Conservation (phyloP, 306 rosid genomes). For the Prunus campanulata region DNA sequence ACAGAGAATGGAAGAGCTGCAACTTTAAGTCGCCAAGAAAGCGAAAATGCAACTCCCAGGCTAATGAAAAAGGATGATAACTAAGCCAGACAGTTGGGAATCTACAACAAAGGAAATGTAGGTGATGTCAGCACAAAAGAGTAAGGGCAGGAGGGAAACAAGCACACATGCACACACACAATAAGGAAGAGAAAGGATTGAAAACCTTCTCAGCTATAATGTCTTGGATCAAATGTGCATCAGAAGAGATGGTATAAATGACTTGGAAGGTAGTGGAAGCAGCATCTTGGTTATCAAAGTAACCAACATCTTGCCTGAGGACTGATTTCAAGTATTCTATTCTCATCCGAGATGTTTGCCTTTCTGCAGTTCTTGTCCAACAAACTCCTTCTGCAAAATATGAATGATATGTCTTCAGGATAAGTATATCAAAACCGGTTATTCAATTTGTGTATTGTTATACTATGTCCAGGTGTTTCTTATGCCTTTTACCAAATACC, state of each 20-base stretch:
- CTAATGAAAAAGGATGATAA: slow-evolving; percentile 38
- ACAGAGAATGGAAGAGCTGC: slow-evolving; percentile 50
- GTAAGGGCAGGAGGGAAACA: neutral
- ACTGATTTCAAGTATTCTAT: slow-evolving; percentile 49
- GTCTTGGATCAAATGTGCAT: slow-evolving; percentile 52
- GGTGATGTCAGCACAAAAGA: neutral
- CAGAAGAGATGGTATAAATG: slow-evolving; percentile 49
- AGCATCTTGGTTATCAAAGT: slow-evolving; percentile 39
- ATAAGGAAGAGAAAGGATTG: too few relatives aligned
- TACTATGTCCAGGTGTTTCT: too few relatives aligned
- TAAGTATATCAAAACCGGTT: too few relatives aligned
- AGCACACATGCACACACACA: neutral
- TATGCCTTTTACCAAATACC: too few relatives aligned
- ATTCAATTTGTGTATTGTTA: too few relatives aligned
- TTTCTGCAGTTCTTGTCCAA: slow-evolving; percentile 67
- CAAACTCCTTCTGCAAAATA: slow-evolving; percentile 45
- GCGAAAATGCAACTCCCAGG: slow-evolving; percentile 36
- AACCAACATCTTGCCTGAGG: slow-evolving; percentile 53
- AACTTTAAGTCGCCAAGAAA: slow-evolving; percentile 46
- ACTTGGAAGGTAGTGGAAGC: slow-evolving; percentile 44
- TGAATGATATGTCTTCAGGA: too few relatives aligned
- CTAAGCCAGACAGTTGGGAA: slow-evolving; percentile 24
- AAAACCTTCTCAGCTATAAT: slow-evolving; percentile 48
- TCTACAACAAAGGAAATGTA: slow-evolving; percentile 17
- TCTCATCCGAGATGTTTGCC: slow-evolving; percentile 57